Base-by-base conservation (phyloP, 306 rosid genomes). In the Quillaja saponaria region DNA sequence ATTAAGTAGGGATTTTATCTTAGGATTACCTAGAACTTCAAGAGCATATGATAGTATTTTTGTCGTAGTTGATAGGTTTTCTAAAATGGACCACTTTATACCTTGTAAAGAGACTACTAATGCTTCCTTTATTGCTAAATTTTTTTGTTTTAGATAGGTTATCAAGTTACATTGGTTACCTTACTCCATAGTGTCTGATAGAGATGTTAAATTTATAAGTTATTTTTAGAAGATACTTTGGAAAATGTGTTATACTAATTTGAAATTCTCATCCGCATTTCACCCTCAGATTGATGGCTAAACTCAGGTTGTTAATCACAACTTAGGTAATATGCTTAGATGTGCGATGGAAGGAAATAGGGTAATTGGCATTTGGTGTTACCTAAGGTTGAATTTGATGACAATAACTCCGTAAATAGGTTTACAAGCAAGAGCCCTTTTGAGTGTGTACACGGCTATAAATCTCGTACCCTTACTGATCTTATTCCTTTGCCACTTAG, bases 81-180 rank as follows among this genome's bases (percentile, higher is more conserved):
- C 20, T 3, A 60, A 60, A 11, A 60, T 41, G 39, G 11, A 18
- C 18, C 52, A 60, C 7, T 60, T 42, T 9, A 42, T 60, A 8
- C 17, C 51, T 4, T 59, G 51, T 4, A 10, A 13, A 15, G 12
- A 1, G 6, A 39, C 14, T 38, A 0, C 37, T 18, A 9, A 59
- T 13, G 64, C 35, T 1, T 17, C 18, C 1, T 8, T 35, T 17
- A 7, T 59, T 18, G 35, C 17, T 6, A 18, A 17, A 7, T 7
- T 40, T 1, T 59, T 59, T n/a, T n/a, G n/a, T 8, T 40, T 40
- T 9, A 10, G 37, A 41, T 3, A 19, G 16, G 7, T n/a, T 59
- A 37, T 38, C 8, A 31, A 1, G n/a, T 5, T 21, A 17, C 64
- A 59, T 42, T 48, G 51, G 12, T 20, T 59, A 4, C 51, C 64